Base-by-base conservation (phyloP, 176 grass and related monocot species). In the Carex scoparia region DNA sequence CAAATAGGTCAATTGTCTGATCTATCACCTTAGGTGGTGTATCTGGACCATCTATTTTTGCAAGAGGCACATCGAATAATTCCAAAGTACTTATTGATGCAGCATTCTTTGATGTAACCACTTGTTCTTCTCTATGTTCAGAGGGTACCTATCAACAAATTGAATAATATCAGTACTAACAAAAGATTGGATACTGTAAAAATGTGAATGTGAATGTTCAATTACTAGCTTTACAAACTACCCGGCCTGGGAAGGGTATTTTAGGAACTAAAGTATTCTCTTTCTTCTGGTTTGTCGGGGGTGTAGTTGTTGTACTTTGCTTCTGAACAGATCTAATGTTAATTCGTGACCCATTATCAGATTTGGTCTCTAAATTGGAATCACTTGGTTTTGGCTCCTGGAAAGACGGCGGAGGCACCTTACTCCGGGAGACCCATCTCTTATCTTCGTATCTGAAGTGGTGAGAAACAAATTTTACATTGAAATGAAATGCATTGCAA, bases 371-470 rank as follows among this genome's bases (percentile, higher is more conserved):
- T 81, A 65, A 49, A 64, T 46, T 81, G 4, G 59, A 65, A 44
- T 65, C 63, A 69, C 44, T 33, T 53, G 81, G 64, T 69, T 83
- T 83, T 32, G 60, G 10, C 38, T 82, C 79, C 79, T 49, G 60
- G 42, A 82, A 87, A 46, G 88, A 73, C 8, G 67, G 63, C 69
- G 23, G 86, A 55, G 87, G 88, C 73, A 90, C 81, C 85, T 86
- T 94, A 87, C 89, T 89, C 88, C 93, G 91, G 0, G 87, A 89
- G 81, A 96, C 85, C 97, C 97, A 99, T 88, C 97, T 99, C 84
- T 99, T 99, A 81, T 99, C 97, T 87, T 96, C 97, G 7, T 99
- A 99, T 88, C 97, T 99, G 84, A 11, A 66, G 85, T 65, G 87
- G 53, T 80, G 16, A 86, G 56, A 81, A 42, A 75, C 58, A 32